A percentile compares a stretch with the other conserved stretches of the same genome.
Evolutionary conservation across 768 basidiomycete genomes (phyloP).

Genomic region (Tylopilus vinaceipallidus): DNA sequence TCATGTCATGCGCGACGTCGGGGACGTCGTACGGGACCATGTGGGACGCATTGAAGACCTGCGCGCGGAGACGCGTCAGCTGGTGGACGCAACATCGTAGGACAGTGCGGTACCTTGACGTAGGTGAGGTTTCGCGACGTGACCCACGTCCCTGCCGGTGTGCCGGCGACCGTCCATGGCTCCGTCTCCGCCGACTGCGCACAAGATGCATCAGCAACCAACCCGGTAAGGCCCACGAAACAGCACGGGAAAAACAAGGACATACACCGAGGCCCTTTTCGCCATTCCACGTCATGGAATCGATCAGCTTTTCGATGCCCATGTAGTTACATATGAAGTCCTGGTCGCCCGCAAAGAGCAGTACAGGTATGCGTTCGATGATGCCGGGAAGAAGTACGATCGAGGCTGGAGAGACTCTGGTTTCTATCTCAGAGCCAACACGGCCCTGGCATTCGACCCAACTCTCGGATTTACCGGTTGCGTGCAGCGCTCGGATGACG

Average conservation of each 20-base stretch:
- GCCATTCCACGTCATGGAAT: slow-evolving; percentile 83
- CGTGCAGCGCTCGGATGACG: slow-evolving; percentile 83
- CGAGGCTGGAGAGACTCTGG: slow-evolving; percentile 58
- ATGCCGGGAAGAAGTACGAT: slow-evolving; percentile 76
- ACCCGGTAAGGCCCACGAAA: background rate
- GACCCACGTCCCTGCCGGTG: slow-evolving; percentile 89
- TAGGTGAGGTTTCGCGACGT: slow-evolving; percentile 88
- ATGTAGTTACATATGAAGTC: slow-evolving; percentile 97
- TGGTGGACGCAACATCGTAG: no score
- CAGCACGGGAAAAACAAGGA: slow-evolving; percentile 5
- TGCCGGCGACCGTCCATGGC: slow-evolving; percentile 72
- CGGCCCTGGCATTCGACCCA: slow-evolving; percentile 86
- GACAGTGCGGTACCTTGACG: slow-evolving; percentile 58
- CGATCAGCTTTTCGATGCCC: slow-evolving; percentile 84
- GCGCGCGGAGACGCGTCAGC: background rate
- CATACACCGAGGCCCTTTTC: slow-evolving; percentile 79
- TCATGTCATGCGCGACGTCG: slow-evolving; percentile 93
- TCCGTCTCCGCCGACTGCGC: slow-evolving; percentile 63
- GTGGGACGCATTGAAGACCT: slow-evolving; percentile 93
- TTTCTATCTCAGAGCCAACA: slow-evolving; percentile 62
- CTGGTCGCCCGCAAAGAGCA: slow-evolving; percentile 94
- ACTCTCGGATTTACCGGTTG: slow-evolving; percentile 64
- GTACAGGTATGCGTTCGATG: slow-evolving; percentile 75
- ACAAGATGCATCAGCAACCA: background rate
- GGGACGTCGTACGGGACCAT: slow-evolving; percentile 93